Base-by-base conservation (phyloP, 1,139 yeast species). In the Chernovozyma sophiae-reginae region DNA sequence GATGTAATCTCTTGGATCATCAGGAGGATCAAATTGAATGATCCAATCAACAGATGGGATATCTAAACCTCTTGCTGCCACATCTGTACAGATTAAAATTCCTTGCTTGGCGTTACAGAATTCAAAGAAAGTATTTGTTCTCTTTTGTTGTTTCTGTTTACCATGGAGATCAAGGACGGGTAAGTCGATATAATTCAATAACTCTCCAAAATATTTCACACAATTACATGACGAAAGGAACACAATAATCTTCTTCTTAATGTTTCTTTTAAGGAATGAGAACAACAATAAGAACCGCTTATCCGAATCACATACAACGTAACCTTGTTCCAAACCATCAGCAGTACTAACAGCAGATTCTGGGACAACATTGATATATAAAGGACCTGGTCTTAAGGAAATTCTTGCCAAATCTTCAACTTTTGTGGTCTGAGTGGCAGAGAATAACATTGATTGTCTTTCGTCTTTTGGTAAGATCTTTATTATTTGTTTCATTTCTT, bases 41-140 rank as follows among this genome's bases (percentile, higher is more conserved):
- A 92, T 92, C 96, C 97, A 92, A 65, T 90, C 96, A 38, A 92
- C 97, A 22, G 95, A 85, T 36, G 97, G 97, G 47, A 92, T 90
- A 68, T 92, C 98, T 48, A 92, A 77, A 13, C 98, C 98, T 72
- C 98, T 80, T 10, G 98, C 97, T 18, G 97, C 98, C 48, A 92
- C 97, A 63, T 92, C 97, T 1, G 98, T 92, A 67, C 97, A 92
- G 36, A 92, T 76, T 50, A 92, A 66, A 35, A 86, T 86, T 32
- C 98, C 98, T 56, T 83, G 89, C 52, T 84, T 87, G 42, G 98
- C 97, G 52, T 92, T 92, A 70, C 97, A 87, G 65, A 92, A 92
- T 65, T 94, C 98, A 58, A 92, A 90, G 60, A 92, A 92, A 3
- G 98, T 92, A 63, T 92, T 90, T 37, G 98, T 92, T 62, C 98